Base-by-base conservation (phyloP, 2,329 filamentous ascomycete species). In the Colletotrichum sp. region DNA sequence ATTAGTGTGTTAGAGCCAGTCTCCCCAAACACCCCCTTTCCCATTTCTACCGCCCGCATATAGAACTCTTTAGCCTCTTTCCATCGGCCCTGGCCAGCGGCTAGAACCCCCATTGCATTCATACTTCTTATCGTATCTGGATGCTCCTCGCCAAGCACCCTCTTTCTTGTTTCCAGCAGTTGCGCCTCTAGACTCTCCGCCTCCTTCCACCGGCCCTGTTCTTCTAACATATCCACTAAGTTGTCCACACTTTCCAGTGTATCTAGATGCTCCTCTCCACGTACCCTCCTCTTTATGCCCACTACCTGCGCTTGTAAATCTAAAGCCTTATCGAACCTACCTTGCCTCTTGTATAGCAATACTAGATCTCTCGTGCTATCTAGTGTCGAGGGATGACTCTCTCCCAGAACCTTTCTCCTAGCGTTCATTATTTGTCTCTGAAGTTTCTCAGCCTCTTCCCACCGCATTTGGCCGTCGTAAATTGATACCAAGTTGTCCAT, bases 211-310 rank as follows among this genome's bases (percentile, higher is more conserved):
- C 39, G 9, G 1, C 5, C 5, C 39, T 49, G 9, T 6, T 7
- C 4, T 12, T 0, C 9, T 10, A 49, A n/a, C 5, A 49, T n/a
- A 2, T 2, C 0, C 18, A 0, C 39, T 49, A n/a, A 10, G 0
- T 49, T 3, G 5, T 6, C 9, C 18, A 49, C 3, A 12, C 6
- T 9, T 49, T 6, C 9, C 9, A 49, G 39, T 12, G 39, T n/a
- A 49, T n/a, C 9, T 44, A 3, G 39, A 44, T 44, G 18, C 5
- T 44, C 39, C 39, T n/a, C 39, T 18, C 39, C 18, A 44, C 12
- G 18, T 44, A 44, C 9, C 4, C 39, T 12, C 9, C 6, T 49
- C 1, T 4, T 1, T 4, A 12, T 49, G 9, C 0, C 18, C 18
- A n/a, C 18, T 6, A 49, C 18, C 18, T 12, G 39, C 9, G 18